Conservation (phyloP, 108 stramenopile species). For the Pseudonitzschia delicatissima region DNA sequence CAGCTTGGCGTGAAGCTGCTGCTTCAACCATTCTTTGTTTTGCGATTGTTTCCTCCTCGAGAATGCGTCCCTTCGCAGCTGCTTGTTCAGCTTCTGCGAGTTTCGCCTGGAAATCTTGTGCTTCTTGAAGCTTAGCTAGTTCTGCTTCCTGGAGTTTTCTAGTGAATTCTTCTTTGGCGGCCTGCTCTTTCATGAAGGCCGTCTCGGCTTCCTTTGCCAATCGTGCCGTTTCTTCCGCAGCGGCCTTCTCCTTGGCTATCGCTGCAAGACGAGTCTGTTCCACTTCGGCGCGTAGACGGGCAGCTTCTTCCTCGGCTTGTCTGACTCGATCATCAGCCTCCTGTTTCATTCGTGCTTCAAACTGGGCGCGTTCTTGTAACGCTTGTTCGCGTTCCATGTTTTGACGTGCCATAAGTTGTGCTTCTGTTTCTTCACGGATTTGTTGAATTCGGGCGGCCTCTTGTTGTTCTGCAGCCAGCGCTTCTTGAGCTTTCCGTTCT, state of each 20-base stretch:
- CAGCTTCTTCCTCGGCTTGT: constrained; percentile 1
- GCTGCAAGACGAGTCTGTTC: background rate
- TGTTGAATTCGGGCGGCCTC: background rate
- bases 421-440: background rate
- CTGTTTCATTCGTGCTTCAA: background rate
- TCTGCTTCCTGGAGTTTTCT: background rate
- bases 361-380: background rate
- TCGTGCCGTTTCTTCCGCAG: background rate
- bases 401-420: background rate
- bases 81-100: constrained; percentile 7
- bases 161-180: constrained; percentile 4
- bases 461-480: background rate
- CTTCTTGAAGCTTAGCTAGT: constrained; percentile 1
- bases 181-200: background rate
- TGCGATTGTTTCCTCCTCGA: background rate
- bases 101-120: constrained; percentile 6
- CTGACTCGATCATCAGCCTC: background rate
- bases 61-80: background rate
- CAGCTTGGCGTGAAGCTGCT: background rate
- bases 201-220: background rate
- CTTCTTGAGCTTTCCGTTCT: background rate
- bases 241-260: constrained; percentile 4
- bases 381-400: background rate
- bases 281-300: constrained; percentile 6
- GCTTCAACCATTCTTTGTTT: constrained; percentile 3